phyloP scores from a whole-genome alignment of 805 yeast genomes.

The Pichia nakasei region DNA sequence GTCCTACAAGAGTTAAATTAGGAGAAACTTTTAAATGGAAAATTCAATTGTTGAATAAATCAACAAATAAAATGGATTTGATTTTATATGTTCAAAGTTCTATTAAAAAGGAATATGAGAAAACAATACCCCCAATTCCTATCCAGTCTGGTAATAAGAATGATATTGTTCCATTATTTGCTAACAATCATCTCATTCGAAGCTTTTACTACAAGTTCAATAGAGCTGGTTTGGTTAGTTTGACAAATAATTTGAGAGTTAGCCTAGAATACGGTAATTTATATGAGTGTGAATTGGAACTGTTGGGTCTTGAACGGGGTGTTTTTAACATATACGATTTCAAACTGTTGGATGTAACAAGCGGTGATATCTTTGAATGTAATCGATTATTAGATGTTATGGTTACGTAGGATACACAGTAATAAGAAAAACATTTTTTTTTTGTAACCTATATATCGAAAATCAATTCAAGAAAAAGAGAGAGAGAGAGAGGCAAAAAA shows the following conservation, averaged over 20 bases:
- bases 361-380: constrained; percentile 64
- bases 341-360: constrained; percentile 49
- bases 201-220: constrained; percentile 30
- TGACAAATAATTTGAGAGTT: constrained; percentile 57
- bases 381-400: constrained; percentile 63
- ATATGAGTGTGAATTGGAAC: constrained; percentile 51
- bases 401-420: no score
- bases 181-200: constrained; percentile 20
- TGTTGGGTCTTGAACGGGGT: constrained; percentile 59
- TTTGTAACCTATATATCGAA: not conserved
- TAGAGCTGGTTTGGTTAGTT: constrained; percentile 49
- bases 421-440: no score
- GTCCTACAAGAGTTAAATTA: constrained; percentile 48
- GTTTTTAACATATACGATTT: constrained; percentile 56
- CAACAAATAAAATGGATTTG: constrained; percentile 40
- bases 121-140: constrained; percentile 30
- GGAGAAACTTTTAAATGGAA: constrained; percentile 58
- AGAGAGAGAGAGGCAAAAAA: no score
- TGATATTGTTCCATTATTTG: constrained; percentile 25
- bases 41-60: constrained; percentile 56
- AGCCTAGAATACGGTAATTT: constrained; percentile 52
- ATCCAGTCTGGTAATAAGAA: constrained; percentile 15
- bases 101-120: constrained; percentile 27
- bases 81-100: constrained; percentile 39
- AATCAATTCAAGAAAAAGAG: no score